These are phyloP conservation scores for Aurifilum marmelostoma DNA, from an alignment of 2,329 filamentous ascomycete genomes.

Conservation along the genomic window DNA sequence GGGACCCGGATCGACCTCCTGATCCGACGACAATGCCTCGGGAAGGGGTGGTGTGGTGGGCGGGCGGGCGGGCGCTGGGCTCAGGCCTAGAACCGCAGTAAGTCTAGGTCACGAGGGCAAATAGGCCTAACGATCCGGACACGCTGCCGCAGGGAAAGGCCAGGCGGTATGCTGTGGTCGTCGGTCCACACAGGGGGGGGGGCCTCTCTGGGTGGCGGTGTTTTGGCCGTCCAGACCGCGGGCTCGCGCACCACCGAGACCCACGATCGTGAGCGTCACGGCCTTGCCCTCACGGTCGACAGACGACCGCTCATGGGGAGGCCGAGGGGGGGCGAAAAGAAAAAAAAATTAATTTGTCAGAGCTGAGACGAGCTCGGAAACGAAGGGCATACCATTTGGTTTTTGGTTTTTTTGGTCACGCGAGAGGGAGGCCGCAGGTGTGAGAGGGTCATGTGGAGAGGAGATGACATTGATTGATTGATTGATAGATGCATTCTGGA, in stretches of 20 bases:
- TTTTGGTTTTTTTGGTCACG: too few species aligned
- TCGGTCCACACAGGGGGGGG: too few species aligned
- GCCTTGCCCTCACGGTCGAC: background rate
- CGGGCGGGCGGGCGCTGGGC: background rate
- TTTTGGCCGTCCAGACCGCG: background rate
- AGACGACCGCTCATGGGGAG: background rate
- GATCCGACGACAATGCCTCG: background rate
- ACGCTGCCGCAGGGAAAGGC: background rate
- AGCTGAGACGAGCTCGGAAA: too few species aligned
- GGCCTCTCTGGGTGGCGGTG: background rate
- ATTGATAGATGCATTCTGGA: too few species aligned
- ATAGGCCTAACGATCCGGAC: background rate
- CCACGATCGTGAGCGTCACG: constrained; percentile 1
- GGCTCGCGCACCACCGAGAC: too few species aligned
- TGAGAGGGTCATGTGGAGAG: too few species aligned
- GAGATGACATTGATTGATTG: too few species aligned
- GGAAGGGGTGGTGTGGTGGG: too few species aligned
- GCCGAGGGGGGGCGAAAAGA: background rate
- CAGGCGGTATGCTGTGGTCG: background rate
- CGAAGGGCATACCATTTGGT: too few species aligned
- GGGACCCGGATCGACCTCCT: background rate
- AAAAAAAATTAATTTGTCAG: background rate
- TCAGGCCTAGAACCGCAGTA: background rate
- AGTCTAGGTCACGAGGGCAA: background rate
- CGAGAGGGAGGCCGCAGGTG: background rate